Evolutionary conservation across 768 basidiomycete genomes (phyloP).

Genomic region (Hortiboletus campestris): DNA sequence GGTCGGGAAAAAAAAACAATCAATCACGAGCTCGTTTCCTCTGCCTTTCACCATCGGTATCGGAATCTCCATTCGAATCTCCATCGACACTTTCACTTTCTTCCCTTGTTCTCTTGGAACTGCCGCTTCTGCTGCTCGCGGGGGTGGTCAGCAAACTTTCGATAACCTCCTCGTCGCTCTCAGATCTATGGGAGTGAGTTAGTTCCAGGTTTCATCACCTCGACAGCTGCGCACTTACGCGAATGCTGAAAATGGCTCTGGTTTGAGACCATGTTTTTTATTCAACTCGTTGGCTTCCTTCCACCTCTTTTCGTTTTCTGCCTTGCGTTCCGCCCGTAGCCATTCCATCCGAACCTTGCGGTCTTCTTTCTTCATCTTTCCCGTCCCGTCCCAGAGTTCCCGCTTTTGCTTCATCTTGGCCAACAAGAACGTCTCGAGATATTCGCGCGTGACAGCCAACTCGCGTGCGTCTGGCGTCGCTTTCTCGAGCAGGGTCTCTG

Average conservation of each 20-base stretch:
- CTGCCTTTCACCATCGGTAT: background rate
- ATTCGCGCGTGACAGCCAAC: slow-evolving; percentile 21
- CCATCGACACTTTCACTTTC: background rate
- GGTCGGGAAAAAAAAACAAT: background rate
- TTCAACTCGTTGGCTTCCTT: slow-evolving; percentile 15
- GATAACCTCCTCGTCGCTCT: slow-evolving; percentile 25
- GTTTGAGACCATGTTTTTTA: slow-evolving; percentile 5
- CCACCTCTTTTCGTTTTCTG: slow-evolving; percentile 19
- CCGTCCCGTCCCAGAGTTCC: slow-evolving; percentile 35
- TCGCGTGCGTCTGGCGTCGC: slow-evolving; percentile 20
- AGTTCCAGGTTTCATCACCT: background rate
- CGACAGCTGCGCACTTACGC: slow-evolving; percentile 17
- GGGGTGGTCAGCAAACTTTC: slow-evolving; percentile 29
- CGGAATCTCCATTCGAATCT: background rate
- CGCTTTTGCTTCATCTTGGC: slow-evolving; percentile 30
- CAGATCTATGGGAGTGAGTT: slow-evolving; percentile 10
- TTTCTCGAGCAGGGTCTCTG: slow-evolving; percentile 13
- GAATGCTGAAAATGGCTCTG: slow-evolving; percentile 21
- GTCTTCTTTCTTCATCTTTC: slow-evolving; percentile 17
- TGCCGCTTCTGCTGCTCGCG: slow-evolving; percentile 12
- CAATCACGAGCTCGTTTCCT: slow-evolving; percentile 18
- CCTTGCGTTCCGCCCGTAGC: slow-evolving; percentile 22
- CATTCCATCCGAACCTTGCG: slow-evolving; percentile 27
- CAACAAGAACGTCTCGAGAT: slow-evolving; percentile 24
- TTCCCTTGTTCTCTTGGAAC: slow-evolving; percentile 17